These are phyloP conservation scores for Colletotrichum lentis DNA, from an alignment of 2,329 filamentous ascomycete species.

Conservation along the genomic window DNA sequence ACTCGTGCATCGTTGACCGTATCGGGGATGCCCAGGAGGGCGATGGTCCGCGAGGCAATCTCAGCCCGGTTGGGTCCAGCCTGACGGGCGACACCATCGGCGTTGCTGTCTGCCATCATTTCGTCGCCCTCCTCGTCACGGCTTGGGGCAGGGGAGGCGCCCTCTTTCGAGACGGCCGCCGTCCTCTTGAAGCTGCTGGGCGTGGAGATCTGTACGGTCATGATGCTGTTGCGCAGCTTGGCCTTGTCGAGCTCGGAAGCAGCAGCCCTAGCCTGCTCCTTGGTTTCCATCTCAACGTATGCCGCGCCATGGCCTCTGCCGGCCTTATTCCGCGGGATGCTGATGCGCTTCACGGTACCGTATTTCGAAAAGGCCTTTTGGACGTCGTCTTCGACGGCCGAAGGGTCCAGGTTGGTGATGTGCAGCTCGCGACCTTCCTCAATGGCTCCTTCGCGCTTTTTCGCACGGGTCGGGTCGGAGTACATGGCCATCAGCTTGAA, in stretches of 20 bases:
- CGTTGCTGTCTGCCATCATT: conserved; percentile 47
- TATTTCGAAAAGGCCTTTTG: conserved; percentile 76
- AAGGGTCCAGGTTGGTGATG: conserved; percentile 72
- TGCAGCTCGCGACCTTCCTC: conserved; percentile 90
- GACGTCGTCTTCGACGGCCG: conserved; percentile 72
- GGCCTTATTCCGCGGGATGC: conserved; percentile 72
- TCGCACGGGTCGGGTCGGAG: conserved; percentile 82
- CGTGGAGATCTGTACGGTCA: conserved; percentile 71
- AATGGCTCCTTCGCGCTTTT: conserved; percentile 79
- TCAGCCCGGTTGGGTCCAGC: conserved; percentile 53
- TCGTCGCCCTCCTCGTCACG: conserved; percentile 51
- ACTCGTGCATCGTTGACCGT: conserved; percentile 91
- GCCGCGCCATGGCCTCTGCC: conserved; percentile 79
- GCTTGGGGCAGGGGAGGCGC: conserved; percentile 49
- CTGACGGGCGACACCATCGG: conserved; percentile 17
- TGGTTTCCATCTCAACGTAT: conserved; percentile 79
- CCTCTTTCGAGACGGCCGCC: conserved; percentile 51
- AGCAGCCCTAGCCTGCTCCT: conserved; percentile 72
- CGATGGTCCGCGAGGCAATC: conserved; percentile 74
- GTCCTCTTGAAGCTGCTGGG: conserved; percentile 65
- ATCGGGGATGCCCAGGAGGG: conserved; percentile 86
- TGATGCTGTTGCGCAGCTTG: conserved; percentile 71
- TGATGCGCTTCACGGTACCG: conserved; percentile 76
- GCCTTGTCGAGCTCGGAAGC: conserved; percentile 74
- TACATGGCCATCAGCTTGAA: conserved; percentile 80